Percentiles rank a stretch among this genome's conserved stretches.
phyloP scores from a whole-genome alignment of 805 yeast genomes.

The Saccharomyces paradoxus region DNA sequence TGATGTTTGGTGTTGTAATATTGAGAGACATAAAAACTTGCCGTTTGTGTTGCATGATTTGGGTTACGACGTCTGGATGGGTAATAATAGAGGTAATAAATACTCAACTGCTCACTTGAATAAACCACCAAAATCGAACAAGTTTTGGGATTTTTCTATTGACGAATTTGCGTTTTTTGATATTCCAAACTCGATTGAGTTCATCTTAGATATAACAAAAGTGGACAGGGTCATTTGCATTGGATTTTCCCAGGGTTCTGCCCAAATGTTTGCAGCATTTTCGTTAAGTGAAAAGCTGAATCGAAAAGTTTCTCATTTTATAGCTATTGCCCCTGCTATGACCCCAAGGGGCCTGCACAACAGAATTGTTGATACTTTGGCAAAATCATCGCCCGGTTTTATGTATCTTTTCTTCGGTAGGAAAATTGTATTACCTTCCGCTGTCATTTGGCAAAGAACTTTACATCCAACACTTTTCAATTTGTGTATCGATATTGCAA shows the following conservation, averaged over 20 bases:
- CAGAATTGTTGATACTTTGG: conserved; percentile 62
- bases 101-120: conserved; percentile 71
- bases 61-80: conserved; percentile 93
- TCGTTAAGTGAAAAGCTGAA: conserved; percentile 59
- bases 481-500: conserved; percentile 59
- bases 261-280: conserved; percentile 82
- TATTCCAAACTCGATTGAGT: conserved; percentile 76
- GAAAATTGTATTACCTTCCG: conserved; percentile 65
- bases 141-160: conserved; percentile 83
- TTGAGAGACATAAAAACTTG: conserved; percentile 43
- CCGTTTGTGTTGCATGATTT: conserved; percentile 71
- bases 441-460: conserved; percentile 63
- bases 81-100: conserved; percentile 88
- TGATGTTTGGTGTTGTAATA: conserved; percentile 64
- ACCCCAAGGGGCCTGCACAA: conserved; percentile 81
- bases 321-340: conserved; percentile 91
- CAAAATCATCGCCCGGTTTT: conserved; percentile 67
- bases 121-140: conserved; percentile 33
- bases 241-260: conserved; percentile 91
- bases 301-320: conserved; percentile 44
- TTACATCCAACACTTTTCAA: conserved; percentile 27
- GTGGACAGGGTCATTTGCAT: conserved; percentile 49
- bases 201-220: conserved; percentile 49
- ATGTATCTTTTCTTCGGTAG: conserved; percentile 67
- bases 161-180: conserved; percentile 90